Evolutionary conservation across 2,329 filamentous ascomycete genomes (phyloP).

Genomic region (Aspergillus sp.): DNA sequence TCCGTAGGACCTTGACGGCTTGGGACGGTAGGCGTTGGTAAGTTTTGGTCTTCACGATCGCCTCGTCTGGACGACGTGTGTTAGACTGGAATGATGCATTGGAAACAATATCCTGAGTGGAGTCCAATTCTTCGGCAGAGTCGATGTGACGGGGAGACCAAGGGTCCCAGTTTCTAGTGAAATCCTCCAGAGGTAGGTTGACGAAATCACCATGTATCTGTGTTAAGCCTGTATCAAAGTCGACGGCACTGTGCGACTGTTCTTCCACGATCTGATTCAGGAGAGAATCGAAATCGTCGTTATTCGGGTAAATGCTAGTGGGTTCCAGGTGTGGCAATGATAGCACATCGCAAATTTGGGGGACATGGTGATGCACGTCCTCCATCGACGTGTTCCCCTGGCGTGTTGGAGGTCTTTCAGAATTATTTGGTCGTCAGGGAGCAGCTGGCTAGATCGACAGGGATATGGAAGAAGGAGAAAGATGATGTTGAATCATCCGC

Average conservation of each 20-base stretch:
- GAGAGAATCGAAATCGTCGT: not conserved
- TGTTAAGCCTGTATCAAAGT: not conserved
- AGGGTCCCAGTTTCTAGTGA: not conserved
- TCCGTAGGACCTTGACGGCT: slow-evolving; percentile 72
- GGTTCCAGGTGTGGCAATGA: slow-evolving; percentile 1
- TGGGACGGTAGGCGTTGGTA: slow-evolving; percentile 3
- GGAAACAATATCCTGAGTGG: not conserved
- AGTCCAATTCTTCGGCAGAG: not conserved
- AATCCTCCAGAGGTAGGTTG: not conserved
- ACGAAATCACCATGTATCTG: not conserved
- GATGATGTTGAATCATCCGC: no score
- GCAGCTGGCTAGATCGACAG: no score
- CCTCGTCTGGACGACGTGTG: not conserved
- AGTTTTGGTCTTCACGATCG: not conserved
- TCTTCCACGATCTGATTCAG: not conserved
- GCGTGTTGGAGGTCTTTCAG: no score
- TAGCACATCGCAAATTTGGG: slow-evolving; percentile 3
- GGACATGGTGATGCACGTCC: not conserved
- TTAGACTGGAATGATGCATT: not conserved
- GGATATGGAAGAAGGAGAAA: no score
- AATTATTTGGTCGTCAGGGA: no score
- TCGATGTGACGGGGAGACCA: not conserved
- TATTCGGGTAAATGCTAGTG: no score
- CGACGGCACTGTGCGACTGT: not conserved
- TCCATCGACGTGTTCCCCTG: slow-evolving; percentile 1